Evolutionary conservation across 306 rosid genomes (phyloP).

Genomic region (Pterocarpus santalinus): DNA sequence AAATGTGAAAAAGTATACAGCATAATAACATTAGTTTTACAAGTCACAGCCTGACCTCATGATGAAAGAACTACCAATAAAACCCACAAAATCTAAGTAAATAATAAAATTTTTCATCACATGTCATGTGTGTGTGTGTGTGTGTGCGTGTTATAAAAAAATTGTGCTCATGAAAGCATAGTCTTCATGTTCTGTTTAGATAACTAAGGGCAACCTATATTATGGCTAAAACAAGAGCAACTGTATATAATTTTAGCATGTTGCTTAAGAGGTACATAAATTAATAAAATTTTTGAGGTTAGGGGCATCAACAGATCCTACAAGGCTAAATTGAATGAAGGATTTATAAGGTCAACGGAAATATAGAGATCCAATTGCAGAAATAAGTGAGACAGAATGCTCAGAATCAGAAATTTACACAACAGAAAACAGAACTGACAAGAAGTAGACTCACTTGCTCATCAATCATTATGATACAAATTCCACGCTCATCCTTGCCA

Average conservation of each 20-base stretch:
- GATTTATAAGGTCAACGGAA: background rate
- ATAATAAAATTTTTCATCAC: background rate
- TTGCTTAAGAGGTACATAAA: background rate
- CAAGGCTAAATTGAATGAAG: conserved; percentile 17
- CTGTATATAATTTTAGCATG: too few relatives aligned
- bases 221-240: too few relatives aligned
- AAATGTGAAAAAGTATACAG: background rate
- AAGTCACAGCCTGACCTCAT: background rate
- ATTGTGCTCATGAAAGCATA: conserved; percentile 17
- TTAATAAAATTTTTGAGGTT: background rate
- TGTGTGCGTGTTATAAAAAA: background rate
- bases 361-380: background rate
- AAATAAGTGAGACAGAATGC: background rate
- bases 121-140: background rate
- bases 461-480: conserved; percentile 95
- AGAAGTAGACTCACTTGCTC: conserved; percentile 74
- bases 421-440: conserved; percentile 23
- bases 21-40: conserved; percentile 3
- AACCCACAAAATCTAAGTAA: background rate
- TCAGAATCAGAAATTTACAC: conserved; percentile 31
- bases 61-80: conserved; percentile 6
- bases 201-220: too few relatives aligned
- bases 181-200: background rate
- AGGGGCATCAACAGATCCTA: conserved; percentile 13
- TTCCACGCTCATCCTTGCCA: conserved; percentile 98